Conservation (phyloP, 306 rosid genomes). For the Cercis canadensis region DNA sequence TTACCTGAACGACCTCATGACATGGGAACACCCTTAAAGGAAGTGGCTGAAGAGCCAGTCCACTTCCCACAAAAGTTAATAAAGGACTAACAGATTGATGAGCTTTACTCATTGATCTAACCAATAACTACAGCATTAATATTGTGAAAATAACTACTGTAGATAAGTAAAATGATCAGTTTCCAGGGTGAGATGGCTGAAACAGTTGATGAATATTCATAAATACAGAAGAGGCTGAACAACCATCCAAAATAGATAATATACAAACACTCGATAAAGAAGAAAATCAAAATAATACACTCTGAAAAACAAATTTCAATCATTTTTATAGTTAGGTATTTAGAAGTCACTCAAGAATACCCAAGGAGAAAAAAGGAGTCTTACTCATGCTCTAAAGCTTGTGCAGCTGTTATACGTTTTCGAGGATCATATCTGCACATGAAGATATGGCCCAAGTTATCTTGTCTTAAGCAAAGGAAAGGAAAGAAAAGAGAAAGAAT, state of each 20-base stretch:
- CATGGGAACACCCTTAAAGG: too few relatives aligned
- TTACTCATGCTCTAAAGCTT: constrained; percentile 97
- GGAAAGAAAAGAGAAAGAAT: not conserved
- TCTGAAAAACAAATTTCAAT: constrained; percentile 7
- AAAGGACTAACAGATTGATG: not conserved
- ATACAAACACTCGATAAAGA: too few relatives aligned
- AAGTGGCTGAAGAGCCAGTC: too few relatives aligned
- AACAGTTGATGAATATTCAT: too few relatives aligned
- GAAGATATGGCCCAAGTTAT: constrained; percentile 20
- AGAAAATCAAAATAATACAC: not conserved
- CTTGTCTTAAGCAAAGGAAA: constrained; percentile 12
- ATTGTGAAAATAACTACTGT: not conserved
- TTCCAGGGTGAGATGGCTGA: too few relatives aligned
- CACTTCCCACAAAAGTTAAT: too few relatives aligned
- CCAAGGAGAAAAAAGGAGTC: constrained; percentile 34
- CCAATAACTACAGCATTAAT: constrained; percentile 23
- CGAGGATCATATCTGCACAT: constrained; percentile 93
- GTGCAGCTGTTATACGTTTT: constrained; percentile 88
- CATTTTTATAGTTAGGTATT: constrained; percentile 17
- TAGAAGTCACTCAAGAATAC: constrained; percentile 21
- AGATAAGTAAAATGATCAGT: not conserved
- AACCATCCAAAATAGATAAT: too few relatives aligned
- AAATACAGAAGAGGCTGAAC: too few relatives aligned
- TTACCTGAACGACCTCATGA: too few relatives aligned
- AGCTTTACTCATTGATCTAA: constrained; percentile 14